Evolutionary conservation across 1,284 basidiomycete genomes (phyloP).

Genomic region (Phylloporus sp.): DNA sequence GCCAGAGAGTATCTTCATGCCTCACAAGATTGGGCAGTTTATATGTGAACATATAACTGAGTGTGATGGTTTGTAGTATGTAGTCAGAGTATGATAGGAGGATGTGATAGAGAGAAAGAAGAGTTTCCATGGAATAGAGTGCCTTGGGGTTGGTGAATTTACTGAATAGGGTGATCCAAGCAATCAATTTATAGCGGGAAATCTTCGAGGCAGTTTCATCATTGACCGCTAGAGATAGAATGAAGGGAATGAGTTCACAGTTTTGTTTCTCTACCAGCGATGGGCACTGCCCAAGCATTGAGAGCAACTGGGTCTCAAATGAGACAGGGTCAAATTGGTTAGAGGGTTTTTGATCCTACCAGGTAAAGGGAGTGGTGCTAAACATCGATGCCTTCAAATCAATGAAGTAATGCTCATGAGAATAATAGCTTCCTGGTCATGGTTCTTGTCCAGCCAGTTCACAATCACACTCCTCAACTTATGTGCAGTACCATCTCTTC

Average conservation of each 20-base stretch:
- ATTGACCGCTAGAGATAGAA: slow-evolving; percentile 58
- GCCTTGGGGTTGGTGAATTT: slow-evolving; percentile 94
- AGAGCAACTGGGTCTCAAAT: slow-evolving; percentile 84
- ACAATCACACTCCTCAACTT: slow-evolving; percentile 52
- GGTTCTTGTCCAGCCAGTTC: slow-evolving; percentile 47
- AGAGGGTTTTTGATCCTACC: slow-evolving; percentile 57
- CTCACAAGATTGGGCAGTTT: slow-evolving; percentile 71
- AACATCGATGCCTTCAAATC: not conserved
- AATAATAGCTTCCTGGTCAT: slow-evolving; percentile 35
- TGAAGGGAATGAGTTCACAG: slow-evolving; percentile 78
- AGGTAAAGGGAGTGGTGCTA: not conserved
- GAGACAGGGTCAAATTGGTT: slow-evolving; percentile 77
- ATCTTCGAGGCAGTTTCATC: slow-evolving; percentile 44
- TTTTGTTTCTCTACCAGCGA: slow-evolving; percentile 85
- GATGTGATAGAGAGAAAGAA: slow-evolving; percentile 71
- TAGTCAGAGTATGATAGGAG: slow-evolving; percentile 90
- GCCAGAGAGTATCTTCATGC: slow-evolving; percentile 71
- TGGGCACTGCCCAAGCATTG: slow-evolving; percentile 66
- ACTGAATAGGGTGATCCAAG: slow-evolving; percentile 87
- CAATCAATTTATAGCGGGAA: slow-evolving; percentile 60
- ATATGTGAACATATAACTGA: slow-evolving; percentile 86
- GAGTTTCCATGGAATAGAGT: slow-evolving; percentile 68
- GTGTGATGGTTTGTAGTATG: slow-evolving; percentile 74
- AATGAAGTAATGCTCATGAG: slow-evolving; percentile 37
- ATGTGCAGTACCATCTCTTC: slow-evolving; percentile 75